Evolutionary conservation across 495 filamentous ascomycete species (phyloP).

Genomic region (Penicillium coffeae): DNA sequence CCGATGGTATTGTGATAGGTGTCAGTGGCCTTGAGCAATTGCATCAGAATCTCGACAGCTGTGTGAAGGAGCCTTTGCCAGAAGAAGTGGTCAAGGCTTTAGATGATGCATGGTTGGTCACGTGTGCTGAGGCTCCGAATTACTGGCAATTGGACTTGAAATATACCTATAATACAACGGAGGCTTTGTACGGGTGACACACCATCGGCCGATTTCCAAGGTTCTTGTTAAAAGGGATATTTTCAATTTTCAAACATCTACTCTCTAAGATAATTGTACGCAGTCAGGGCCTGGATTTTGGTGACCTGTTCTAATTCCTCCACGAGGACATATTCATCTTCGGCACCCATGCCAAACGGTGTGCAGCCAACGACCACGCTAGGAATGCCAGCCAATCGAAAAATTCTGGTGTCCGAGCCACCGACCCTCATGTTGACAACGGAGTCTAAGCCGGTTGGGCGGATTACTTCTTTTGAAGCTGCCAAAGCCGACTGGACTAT

Average conservation of each 20-base stretch:
- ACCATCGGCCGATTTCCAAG: too few species aligned
- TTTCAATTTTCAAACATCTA: not conserved
- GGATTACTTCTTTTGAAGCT: not conserved
- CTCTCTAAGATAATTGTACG: not conserved
- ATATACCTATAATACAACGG: too few species aligned
- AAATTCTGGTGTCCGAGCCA: not conserved
- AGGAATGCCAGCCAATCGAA: not conserved
- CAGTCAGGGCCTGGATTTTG: not conserved
- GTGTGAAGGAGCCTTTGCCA: not conserved
- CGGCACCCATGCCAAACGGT: not conserved
- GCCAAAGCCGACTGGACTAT: not conserved
- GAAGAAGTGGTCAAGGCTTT: not conserved
- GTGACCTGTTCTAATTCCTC: not conserved
- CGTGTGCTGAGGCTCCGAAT: too few species aligned
- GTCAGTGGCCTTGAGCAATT: not conserved
- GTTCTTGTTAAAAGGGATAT: too few species aligned
- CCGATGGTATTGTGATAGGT: not conserved
- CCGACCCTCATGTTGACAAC: not conserved
- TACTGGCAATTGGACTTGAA: too few species aligned
- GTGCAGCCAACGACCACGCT: not conserved
- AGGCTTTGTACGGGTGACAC: too few species aligned
- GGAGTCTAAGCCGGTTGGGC: not conserved
- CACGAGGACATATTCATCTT: not conserved
- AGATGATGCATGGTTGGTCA: not conserved
- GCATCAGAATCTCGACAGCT: not conserved